A percentile compares a stretch with the other conserved stretches of the same genome.
Evolutionary conservation across 352 stramenopile species (phyloP).

Genomic region (Pythium plurisporium): DNA sequence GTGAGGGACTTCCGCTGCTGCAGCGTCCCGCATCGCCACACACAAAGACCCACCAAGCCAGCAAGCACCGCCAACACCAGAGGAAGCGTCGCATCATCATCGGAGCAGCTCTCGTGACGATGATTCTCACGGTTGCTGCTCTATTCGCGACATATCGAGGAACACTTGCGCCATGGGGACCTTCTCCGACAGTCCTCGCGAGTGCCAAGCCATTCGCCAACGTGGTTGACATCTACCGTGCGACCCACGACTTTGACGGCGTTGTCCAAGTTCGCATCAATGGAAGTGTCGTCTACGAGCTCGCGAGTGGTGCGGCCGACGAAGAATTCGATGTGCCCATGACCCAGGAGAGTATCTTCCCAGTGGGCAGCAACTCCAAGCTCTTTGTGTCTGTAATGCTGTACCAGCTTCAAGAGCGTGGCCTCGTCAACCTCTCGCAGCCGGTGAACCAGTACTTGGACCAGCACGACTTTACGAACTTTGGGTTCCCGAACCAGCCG

Average conservation of each 20-base stretch:
- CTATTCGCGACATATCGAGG: conserved; percentile 37
- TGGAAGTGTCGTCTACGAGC: conserved; percentile 40
- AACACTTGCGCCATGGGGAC: no score
- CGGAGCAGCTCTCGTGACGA: conserved; percentile 26
- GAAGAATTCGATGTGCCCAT: conserved; percentile 46
- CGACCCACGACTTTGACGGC: conserved; percentile 40
- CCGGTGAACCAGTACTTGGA: conserved; percentile 36
- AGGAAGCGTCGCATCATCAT: conserved; percentile 32
- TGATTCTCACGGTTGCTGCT: conserved; percentile 32
- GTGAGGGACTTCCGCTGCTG: conserved; percentile 9
- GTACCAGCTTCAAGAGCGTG: conserved; percentile 55
- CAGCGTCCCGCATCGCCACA: neutral
- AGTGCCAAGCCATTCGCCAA: conserved; percentile 28
- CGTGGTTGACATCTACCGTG: conserved; percentile 23
- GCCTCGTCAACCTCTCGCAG: conserved; percentile 28
- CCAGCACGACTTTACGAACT: conserved; percentile 36
- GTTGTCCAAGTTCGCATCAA: conserved; percentile 49
- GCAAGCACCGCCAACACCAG: conserved; percentile 17
- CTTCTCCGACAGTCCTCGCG: neutral
- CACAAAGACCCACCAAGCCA: neutral
- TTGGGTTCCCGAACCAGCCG: conserved; percentile 43
- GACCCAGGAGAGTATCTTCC: conserved; percentile 43
- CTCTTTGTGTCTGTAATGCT: conserved; percentile 50
- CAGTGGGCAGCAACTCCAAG: conserved; percentile 55
- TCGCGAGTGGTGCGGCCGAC: conserved; percentile 40